Percentiles rank a stretch among this genome's conserved stretches.
Conservation (phyloP, 2,329 filamentous ascomycete genomes). For the Clarireedia sp. region DNA sequence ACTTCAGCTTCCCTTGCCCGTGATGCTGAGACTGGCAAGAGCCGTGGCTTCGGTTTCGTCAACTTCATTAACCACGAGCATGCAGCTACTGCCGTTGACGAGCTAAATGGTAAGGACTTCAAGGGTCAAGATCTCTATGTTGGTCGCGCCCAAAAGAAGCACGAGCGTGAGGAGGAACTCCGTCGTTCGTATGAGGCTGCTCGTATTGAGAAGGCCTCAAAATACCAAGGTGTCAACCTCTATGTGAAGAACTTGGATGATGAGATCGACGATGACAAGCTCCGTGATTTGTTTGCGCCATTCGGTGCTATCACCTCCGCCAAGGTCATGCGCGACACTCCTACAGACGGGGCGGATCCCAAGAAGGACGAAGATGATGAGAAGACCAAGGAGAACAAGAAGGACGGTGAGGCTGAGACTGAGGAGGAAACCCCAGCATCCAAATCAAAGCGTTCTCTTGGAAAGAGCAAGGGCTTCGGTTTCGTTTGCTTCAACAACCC, state of each 20-base stretch:
- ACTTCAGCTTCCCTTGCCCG: constrained; percentile 92
- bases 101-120: constrained; percentile 87
- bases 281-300: constrained; percentile 83
- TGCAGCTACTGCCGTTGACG: constrained; percentile 78
- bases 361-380: constrained; percentile 37
- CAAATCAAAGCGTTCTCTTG: constrained; percentile 52
- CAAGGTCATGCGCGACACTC: constrained; percentile 95
- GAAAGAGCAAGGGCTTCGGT: constrained; percentile 99
- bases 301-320: constrained; percentile 96
- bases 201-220: constrained; percentile 95
- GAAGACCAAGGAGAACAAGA: constrained; percentile 33
- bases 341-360: constrained; percentile 41
- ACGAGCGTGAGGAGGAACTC: constrained; percentile 98
- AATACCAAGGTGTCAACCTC: constrained; percentile 98
- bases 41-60: constrained; percentile 91
- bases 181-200: constrained; percentile 98
- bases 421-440: constrained; percentile 45
- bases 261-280: constrained; percentile 95
- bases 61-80: constrained; percentile 91
- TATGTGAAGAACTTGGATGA: constrained; percentile 99
- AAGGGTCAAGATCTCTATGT: constrained; percentile 95
- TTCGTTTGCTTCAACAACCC: constrained; percentile 99
- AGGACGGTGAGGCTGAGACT: constrained; percentile 39
- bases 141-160: constrained; percentile 98
- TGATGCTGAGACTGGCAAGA: constrained; percentile 77